These are phyloP conservation scores for Singerocomus rubriflavus DNA, from an alignment of 1,284 basidiomycete species.

Conservation along the genomic window DNA sequence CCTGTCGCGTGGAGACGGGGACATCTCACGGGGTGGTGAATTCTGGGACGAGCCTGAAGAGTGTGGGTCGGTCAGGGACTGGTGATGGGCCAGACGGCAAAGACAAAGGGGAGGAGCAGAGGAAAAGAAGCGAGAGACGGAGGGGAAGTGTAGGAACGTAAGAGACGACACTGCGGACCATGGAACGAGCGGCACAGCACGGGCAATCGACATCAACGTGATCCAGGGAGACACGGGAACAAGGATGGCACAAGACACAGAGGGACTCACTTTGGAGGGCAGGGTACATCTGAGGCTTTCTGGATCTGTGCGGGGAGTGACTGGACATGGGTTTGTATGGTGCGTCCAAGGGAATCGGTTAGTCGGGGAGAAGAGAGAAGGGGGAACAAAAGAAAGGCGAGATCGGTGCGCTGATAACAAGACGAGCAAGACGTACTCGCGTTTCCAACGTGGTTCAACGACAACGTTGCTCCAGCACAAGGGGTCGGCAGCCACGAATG, in stretches of 20 bases:
- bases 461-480: slow-evolving; percentile 26
- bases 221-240: neutral
- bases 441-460: slow-evolving; percentile 33
- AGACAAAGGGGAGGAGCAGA: neutral
- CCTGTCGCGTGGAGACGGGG: slow-evolving; percentile 65
- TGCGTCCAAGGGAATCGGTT: slow-evolving; percentile 3
- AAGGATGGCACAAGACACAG: neutral
- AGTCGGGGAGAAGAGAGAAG: neutral
- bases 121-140: slow-evolving; percentile 1
- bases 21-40: slow-evolving; percentile 58
- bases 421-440: slow-evolving; percentile 24
- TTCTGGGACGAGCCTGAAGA: slow-evolving; percentile 28
- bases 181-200: neutral
- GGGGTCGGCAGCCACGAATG: slow-evolving; percentile 31
- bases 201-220: neutral
- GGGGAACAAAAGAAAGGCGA: slow-evolving; percentile 16
- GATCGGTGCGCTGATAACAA: slow-evolving; percentile 29
- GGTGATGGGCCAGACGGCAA: neutral
- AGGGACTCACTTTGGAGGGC: slow-evolving; percentile 35
- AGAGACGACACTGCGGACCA: neutral
- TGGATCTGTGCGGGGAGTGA: slow-evolving; percentile 57
- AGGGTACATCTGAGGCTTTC: slow-evolving; percentile 38
- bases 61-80: slow-evolving; percentile 5
- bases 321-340: slow-evolving; percentile 47
- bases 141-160: slow-evolving; percentile 19